Conservation (phyloP, 73 alveolate species). For the Paraurostyla sp. region DNA sequence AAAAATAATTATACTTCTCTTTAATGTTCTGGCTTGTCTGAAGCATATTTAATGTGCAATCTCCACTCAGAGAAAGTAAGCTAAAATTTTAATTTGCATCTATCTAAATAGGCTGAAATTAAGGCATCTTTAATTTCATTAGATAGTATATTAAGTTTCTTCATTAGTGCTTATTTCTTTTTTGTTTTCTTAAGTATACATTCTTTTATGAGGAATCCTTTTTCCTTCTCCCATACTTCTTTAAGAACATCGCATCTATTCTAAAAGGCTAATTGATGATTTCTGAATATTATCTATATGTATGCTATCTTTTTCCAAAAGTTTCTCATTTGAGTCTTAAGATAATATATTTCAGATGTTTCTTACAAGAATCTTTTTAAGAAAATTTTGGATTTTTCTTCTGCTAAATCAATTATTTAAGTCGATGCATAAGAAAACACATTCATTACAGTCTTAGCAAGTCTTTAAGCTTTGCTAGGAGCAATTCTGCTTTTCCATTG, state of each 20-base stretch:
- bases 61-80: conserved; percentile 51
- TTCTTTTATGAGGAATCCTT: not conserved
- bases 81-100: conserved; percentile 40
- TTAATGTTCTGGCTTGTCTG: not conserved
- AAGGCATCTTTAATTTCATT: conserved; percentile 46
- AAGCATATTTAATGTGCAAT: not conserved
- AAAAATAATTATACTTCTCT: no score
- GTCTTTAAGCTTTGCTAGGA: not conserved
- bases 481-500: not conserved
- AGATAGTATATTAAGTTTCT: not conserved
- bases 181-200: conserved; percentile 34
- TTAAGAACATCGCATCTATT: not conserved
- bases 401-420: not conserved
- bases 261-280: not conserved
- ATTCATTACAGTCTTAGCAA: not conserved
- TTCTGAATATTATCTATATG: not conserved
- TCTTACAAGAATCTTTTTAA: not conserved
- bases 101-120: conserved; percentile 21
- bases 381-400: not conserved
- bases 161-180: conserved; percentile 29
- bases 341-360: not conserved
- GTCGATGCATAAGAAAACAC: conserved; percentile 15
- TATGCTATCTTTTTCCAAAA: not conserved
- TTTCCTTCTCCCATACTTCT: conserved; percentile 40
- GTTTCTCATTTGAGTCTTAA: not conserved